phyloP scores from a whole-genome alignment of 257 asterid species.

The Salvia hispanica region DNA sequence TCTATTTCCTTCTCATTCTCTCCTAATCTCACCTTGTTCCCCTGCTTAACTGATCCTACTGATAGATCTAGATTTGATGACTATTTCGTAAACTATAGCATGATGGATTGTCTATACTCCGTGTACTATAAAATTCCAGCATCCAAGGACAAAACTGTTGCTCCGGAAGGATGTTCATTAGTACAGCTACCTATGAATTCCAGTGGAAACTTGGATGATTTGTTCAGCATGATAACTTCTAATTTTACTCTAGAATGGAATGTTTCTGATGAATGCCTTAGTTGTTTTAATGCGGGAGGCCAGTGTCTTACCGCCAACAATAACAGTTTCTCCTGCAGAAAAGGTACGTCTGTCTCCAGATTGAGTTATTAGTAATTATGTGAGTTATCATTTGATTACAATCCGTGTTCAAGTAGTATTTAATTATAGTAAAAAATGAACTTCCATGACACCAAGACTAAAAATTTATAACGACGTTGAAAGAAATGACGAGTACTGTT shows the following conservation, averaged over 20 bases:
- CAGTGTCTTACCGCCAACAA: constrained; percentile 32
- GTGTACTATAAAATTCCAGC: constrained; percentile 17
- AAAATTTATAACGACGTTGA: too few species aligned
- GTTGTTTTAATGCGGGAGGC: constrained; percentile 41
- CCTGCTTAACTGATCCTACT: not conserved
- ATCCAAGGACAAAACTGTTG: not conserved
- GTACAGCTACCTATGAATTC: constrained; percentile 35
- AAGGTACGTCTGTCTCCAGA: constrained; percentile 26
- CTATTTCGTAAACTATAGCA: not conserved
- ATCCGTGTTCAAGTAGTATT: too few species aligned
- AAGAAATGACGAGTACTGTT: too few species aligned
- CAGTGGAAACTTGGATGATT: not conserved
- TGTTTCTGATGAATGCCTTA: constrained; percentile 36
- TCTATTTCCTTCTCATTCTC: constrained; percentile 22
- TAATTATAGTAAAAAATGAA: too few species aligned
- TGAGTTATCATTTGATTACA: too few species aligned
- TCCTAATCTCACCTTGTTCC: constrained; percentile 33
- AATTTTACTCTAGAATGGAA: constrained; percentile 40
- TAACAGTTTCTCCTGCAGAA: constrained; percentile 23
- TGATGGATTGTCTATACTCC: not conserved
- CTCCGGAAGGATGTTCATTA: constrained; percentile 3
- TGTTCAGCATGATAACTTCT: constrained; percentile 24
- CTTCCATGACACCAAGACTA: too few species aligned
- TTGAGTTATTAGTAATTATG: too few species aligned
- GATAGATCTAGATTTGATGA: not conserved